These are phyloP conservation scores for Cryptosporidium muris DNA, from an alignment of 169 alveolate species.

Conservation along the genomic window DNA sequence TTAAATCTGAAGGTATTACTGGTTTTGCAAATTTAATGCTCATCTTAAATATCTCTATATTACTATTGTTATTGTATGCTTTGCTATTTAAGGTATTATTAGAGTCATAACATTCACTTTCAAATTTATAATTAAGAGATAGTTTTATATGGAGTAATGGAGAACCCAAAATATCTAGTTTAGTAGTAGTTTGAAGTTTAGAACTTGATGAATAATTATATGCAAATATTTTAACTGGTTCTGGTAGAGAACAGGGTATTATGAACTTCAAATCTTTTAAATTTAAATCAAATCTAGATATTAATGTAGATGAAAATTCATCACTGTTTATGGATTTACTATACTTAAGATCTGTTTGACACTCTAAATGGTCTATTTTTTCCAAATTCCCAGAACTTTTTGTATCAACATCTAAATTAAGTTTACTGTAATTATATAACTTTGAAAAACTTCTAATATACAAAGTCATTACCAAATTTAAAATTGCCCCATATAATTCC, in stretches of 20 bases:
- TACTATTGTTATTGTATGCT: conserved; percentile 6
- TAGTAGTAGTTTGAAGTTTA: conserved; percentile 2
- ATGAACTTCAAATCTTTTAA: conserved; percentile 9
- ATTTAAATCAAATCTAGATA: conserved; percentile 6
- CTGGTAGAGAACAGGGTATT: conserved; percentile 62
- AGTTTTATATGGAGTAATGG: conserved; percentile 10
- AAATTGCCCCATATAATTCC: conserved; percentile 58
- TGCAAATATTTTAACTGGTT: conserved; percentile 38
- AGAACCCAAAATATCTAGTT: conserved; percentile 22
- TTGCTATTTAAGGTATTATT: conserved; percentile 13
- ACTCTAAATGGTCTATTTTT: neutral
- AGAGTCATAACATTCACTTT: conserved; percentile 10
- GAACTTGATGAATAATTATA: conserved; percentile 12
- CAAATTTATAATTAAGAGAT: conserved; percentile 25
- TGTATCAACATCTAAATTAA: conserved; percentile 1
- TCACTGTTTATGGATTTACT: neutral
- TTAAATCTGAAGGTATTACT: conserved; percentile 20
- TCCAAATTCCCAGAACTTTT: neutral
- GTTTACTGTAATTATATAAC: conserved; percentile 21
- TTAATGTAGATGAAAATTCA: conserved; percentile 12
- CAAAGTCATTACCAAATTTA: conserved; percentile 53
- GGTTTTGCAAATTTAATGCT: conserved; percentile 53
- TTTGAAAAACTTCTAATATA: conserved; percentile 37
- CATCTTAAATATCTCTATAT: conserved; percentile 46
- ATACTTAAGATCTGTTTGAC: too few relatives aligned